phyloP scores from a whole-genome alignment of 352 stramenopile species.

The Lagenidium sp. region DNA sequence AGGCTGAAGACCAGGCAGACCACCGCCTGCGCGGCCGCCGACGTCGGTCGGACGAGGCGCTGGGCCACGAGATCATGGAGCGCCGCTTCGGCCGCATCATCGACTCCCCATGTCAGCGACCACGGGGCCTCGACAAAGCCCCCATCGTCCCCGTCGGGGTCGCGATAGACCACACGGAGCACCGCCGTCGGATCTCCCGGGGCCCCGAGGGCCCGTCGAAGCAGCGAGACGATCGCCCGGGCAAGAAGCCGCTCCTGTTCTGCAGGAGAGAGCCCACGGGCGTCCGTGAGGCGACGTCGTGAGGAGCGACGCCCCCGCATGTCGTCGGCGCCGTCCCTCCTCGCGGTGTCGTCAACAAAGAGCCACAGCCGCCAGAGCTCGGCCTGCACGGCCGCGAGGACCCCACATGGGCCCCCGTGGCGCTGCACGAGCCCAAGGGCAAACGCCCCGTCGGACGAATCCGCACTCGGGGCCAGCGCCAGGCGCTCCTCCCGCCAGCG shows the following conservation, averaged over 20 bases:
- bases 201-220: too few species aligned
- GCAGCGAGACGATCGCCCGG: too few species aligned
- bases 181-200: too few species aligned
- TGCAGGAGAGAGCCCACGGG: too few species aligned
- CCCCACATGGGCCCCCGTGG: constrained; percentile 72
- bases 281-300: too few species aligned
- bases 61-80: constrained; percentile 2
- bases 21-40: constrained; percentile 35
- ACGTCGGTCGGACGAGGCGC: constrained; percentile 19
- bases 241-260: not conserved
- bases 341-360: constrained; percentile 18
- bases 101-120: not conserved
- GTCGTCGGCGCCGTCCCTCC: not conserved
- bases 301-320: not conserved
- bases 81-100: constrained; percentile 3
- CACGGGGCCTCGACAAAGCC: too few species aligned
- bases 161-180: not conserved
- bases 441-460: constrained; percentile 42
- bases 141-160: not conserved
- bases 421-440: constrained; percentile 59
- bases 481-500: constrained; percentile 51
- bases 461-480: too few species aligned
- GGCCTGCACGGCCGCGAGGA: constrained; percentile 71
- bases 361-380: constrained; percentile 53
- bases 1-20: constrained; percentile 66